Evolutionary conservation across 371 early-diverging fungal species (phyloP).

Genomic region (Mucor racemosus): DNA sequence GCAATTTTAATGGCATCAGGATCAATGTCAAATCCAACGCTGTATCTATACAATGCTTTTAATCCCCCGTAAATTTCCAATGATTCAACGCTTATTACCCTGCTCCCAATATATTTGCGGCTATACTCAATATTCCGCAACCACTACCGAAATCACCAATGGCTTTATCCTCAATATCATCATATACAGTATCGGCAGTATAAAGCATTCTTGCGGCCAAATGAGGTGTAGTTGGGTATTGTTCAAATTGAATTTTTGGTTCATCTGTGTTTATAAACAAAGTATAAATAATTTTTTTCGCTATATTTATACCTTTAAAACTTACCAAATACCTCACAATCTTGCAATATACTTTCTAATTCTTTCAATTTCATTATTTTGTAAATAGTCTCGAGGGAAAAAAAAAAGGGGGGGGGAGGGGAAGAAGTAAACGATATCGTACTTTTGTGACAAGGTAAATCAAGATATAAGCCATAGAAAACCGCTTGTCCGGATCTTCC

Average conservation of each 20-base stretch:
- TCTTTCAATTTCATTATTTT: slow-evolving; percentile 75
- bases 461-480: not conserved
- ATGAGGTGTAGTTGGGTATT: slow-evolving; percentile 88
- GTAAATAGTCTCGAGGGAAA: not conserved
- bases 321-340: slow-evolving; percentile 71
- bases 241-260: slow-evolving; percentile 85
- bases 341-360: slow-evolving; percentile 74
- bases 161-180: slow-evolving; percentile 77
- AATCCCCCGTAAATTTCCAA: not conserved
- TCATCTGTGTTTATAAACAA: slow-evolving; percentile 37
- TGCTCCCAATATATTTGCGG: slow-evolving; percentile 68
- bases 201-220: slow-evolving; percentile 83
- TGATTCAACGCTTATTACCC: slow-evolving; percentile 28
- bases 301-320: not conserved
- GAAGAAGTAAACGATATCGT: no score
- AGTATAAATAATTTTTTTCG: not conserved
- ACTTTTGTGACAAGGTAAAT: slow-evolving; percentile 1
- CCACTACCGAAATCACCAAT: slow-evolving; percentile 87
- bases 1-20: slow-evolving; percentile 79
- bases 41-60: slow-evolving; percentile 41
- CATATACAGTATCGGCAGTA: slow-evolving; percentile 77
- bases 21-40: slow-evolving; percentile 82
- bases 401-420: not conserved
- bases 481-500: not conserved
- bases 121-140: slow-evolving; percentile 77